phyloP scores from a whole-genome alignment of 208 protist species.

The Trypanosoma mega region DNA sequence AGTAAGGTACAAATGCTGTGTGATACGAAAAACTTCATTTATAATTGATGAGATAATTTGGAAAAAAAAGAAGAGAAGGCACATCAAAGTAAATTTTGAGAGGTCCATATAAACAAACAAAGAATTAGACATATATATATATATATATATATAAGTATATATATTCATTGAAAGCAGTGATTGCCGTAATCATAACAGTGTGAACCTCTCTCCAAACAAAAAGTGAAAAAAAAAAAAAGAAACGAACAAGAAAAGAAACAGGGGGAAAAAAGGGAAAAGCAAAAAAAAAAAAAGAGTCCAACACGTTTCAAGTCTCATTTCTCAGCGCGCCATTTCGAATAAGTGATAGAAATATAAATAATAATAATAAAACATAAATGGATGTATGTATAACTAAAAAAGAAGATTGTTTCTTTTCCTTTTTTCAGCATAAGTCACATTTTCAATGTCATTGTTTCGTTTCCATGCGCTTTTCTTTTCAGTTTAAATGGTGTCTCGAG shows the following conservation, averaged over 20 bases:
- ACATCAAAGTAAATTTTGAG: constrained; percentile 1
- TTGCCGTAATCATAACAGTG: background rate
- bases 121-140: background rate
- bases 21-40: too few relatives aligned
- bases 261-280: background rate
- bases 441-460: too few relatives aligned
- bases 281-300: background rate
- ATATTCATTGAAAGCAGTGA: background rate
- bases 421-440: too few relatives aligned
- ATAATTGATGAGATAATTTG: too few relatives aligned
- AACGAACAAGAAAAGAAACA: constrained; percentile 3
- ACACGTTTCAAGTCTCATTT: background rate
- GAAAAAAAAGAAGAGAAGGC: background rate
- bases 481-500: too few relatives aligned
- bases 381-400: too few relatives aligned
- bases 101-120: background rate
- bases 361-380: too few relatives aligned
- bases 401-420: too few relatives aligned
- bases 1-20: too few relatives aligned
- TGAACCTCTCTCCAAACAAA: background rate
- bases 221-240: constrained; percentile 1
- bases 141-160: constrained; percentile 19
- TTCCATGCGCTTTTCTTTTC: too few relatives aligned
- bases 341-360: too few relatives aligned
- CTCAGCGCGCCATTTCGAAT: too few relatives aligned